Evolutionary conservation across 148 eudicot species (phyloP).

Genomic region (Rhododendron mucronatum): DNA sequence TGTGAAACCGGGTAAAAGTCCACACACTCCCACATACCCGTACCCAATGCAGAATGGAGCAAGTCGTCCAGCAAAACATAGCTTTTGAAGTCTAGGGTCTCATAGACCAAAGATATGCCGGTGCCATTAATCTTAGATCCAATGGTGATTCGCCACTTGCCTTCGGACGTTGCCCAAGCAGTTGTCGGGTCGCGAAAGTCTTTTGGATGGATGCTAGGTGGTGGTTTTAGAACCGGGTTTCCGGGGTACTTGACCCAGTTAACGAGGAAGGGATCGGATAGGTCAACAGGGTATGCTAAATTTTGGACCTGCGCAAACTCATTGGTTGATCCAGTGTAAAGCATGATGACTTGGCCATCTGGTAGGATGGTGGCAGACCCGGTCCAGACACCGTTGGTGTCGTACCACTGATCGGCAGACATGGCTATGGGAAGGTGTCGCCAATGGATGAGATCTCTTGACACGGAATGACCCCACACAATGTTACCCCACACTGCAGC

Average conservation of each 20-base stretch:
- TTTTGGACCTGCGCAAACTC: conserved; percentile 67
- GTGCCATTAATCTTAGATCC: conserved; percentile 65
- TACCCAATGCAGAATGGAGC: conserved; percentile 53
- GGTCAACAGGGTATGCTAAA: conserved; percentile 71
- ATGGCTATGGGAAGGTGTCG: conserved; percentile 63
- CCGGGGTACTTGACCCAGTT: conserved; percentile 70
- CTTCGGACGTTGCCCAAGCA: conserved; percentile 54
- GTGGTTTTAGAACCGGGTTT: conserved; percentile 72
- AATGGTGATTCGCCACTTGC: conserved; percentile 68
- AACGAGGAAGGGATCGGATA: conserved; percentile 65
- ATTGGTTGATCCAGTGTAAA: conserved; percentile 72
- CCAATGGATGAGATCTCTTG: conserved; percentile 69
- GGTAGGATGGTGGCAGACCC: conserved; percentile 81
- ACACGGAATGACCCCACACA: conserved; percentile 81
- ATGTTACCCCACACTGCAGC: conserved; percentile 81
- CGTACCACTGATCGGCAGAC: conserved; percentile 58
- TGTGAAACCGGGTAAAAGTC: conserved; percentile 76
- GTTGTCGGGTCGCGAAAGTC: conserved; percentile 90
- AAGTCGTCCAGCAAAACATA: conserved; percentile 37
- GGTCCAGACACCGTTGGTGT: conserved; percentile 75
- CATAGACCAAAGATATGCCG: conserved; percentile 67
- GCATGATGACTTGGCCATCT: conserved; percentile 54
- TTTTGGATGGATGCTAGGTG: conserved; percentile 42
- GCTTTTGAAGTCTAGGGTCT: conserved; percentile 48
- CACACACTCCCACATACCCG: conserved; percentile 96